Evolutionary conservation across 2,329 filamentous ascomycete species (phyloP).

Genomic region (Pseudopyricularia javanii): DNA sequence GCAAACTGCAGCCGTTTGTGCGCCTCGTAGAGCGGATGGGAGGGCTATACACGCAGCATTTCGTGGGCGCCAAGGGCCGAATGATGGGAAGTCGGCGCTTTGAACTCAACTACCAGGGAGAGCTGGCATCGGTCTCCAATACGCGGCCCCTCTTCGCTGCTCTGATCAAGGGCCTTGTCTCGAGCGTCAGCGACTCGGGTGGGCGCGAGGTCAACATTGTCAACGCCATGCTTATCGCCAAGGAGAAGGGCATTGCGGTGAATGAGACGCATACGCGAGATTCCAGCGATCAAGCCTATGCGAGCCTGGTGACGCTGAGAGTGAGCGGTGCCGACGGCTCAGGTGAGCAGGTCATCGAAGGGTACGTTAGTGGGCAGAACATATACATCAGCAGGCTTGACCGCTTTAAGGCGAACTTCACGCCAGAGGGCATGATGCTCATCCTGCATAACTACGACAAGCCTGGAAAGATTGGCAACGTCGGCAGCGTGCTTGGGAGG

Average conservation of each 20-base stretch:
- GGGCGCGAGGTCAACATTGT: conserved; percentile 69
- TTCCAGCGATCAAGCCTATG: conserved; percentile 49
- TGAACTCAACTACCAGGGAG: conserved; percentile 67
- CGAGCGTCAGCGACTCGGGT: conserved; percentile 54
- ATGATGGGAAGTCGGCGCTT: conserved; percentile 53
- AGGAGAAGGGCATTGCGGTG: conserved; percentile 65
- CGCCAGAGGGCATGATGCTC: conserved; percentile 61
- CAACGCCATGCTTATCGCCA: conserved; percentile 64
- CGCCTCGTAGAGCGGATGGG: conserved; percentile 69
- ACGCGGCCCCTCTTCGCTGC: conserved; percentile 71
- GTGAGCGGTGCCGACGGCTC: conserved; percentile 21
- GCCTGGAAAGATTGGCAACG: conserved; percentile 71
- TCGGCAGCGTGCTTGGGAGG: conserved; percentile 57
- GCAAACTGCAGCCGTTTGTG: conserved; percentile 66
- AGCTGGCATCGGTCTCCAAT: conserved; percentile 57
- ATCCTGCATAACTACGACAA: conserved; percentile 73
- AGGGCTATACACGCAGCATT: conserved; percentile 68
- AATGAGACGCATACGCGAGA: conserved; percentile 60
- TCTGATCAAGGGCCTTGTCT: conserved; percentile 63
- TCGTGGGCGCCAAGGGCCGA: conserved; percentile 27
- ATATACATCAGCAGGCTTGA: conserved; percentile 63
- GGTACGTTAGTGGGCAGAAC: conserved; percentile 51
- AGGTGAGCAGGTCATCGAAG: conserved; percentile 41
- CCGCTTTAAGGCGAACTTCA: conserved; percentile 62
- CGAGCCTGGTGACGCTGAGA: conserved; percentile 58